Evolutionary conservation across 805 yeast genomes (phyloP), one percentile per base, ranked within the genome.

Genomic region (Wickerhamomyces canadensis): DNA sequence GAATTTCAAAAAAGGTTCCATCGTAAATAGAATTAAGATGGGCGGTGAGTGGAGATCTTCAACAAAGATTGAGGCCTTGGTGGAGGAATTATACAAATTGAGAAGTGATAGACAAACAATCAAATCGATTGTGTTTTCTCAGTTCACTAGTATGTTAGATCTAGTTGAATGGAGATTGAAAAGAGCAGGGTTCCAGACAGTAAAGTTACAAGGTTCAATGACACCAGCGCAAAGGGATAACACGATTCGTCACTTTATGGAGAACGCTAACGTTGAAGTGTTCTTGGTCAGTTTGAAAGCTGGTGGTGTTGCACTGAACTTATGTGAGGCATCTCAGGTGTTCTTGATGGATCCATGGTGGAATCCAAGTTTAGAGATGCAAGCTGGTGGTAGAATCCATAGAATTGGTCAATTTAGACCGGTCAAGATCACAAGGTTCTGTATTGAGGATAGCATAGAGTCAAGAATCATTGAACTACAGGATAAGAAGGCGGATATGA

Each of bases 291-390:
- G 96, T 25, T 71, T 93, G 51, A 93, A 93, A 56, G 99, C 99
- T 0, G 99, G 99, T 48, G 99, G 99, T 64, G 98, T 93, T 30
- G 98, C 98, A 0, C 69, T 93, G 47, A 93, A 93, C 57, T 68
- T 93, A 46, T 91, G 96, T 54, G 99, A 94, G 54, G 98, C 98
- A 0, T 88, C 94, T 3, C 98, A 91, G 54, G 98, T 93, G 33
- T 93, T 93, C 49, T 71, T 93, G 31, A 69, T 93, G 68, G 99
- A 93, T 53, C 98, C 98, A 25, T 93, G 98, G 98, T 93, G 98
- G 98, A 94, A 93, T 57, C 98, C 98, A 1, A 84, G 95, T 48
- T 93, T 91, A 7, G 98, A 93, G 59, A 93, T 97, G 88, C 99
- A 93, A 60, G 82, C 94, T 35, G 96, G 95, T 61, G 99, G 93